These are phyloP conservation scores for Hortiboletus campestris DNA, from an alignment of 768 basidiomycete species.

Conservation along the genomic window DNA sequence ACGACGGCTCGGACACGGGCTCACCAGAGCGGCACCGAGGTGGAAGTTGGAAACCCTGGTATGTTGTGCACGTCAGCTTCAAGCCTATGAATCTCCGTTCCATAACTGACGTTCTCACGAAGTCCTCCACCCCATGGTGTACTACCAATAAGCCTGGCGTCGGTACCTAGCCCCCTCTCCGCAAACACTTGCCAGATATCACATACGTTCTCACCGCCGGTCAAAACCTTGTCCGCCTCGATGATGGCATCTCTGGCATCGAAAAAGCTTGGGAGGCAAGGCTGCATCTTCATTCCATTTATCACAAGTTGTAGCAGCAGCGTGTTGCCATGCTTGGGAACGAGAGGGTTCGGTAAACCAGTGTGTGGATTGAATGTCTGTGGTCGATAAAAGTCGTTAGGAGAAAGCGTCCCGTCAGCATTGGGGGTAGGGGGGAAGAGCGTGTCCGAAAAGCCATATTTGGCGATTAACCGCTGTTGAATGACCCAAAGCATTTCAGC, in stretches of 20 bases:
- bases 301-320: constrained; percentile 79
- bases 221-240: constrained; percentile 82
- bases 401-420: constrained; percentile 59
- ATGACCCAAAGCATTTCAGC: constrained; percentile 88
- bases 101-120: constrained; percentile 52
- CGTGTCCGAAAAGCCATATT: constrained; percentile 74
- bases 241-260: constrained; percentile 90
- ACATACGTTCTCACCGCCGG: constrained; percentile 90
- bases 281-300: constrained; percentile 92
- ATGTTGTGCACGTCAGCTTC: neutral
- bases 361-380: constrained; percentile 30
- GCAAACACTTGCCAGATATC: constrained; percentile 82
- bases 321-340: constrained; percentile 92
- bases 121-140: constrained; percentile 92
- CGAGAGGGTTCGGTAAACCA: constrained; percentile 41
- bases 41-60: constrained; percentile 41
- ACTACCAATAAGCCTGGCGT: constrained; percentile 67
- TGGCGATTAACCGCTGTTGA: constrained; percentile 67
- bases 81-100: neutral
- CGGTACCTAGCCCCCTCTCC: constrained; percentile 72
- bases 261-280: constrained; percentile 87
- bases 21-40: constrained; percentile 33
- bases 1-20: neutral
- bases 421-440: constrained; percentile 78
- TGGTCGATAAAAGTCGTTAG: constrained; percentile 68